Evolutionary conservation across 164 flowering plant genomes (phyloP).

Genomic region (Warburgia ugandensis): DNA sequence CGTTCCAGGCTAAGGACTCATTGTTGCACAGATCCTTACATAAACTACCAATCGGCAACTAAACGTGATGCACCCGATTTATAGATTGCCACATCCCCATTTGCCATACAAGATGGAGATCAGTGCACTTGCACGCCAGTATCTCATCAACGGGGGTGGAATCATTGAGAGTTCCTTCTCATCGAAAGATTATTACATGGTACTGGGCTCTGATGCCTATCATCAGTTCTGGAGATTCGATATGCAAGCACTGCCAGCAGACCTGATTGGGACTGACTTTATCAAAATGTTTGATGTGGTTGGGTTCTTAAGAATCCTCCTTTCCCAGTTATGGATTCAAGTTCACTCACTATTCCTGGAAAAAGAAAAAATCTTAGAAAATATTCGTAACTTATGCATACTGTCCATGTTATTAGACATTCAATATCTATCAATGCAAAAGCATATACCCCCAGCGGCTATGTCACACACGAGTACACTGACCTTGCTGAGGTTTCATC

Average conservation of each 20-base stretch:
- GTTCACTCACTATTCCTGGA: too few species aligned
- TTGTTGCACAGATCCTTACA: constrained; percentile 51
- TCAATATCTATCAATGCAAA: too few species aligned
- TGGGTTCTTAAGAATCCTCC: too few species aligned
- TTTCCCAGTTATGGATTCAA: too few species aligned
- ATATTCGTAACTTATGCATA: too few species aligned
- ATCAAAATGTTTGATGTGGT: not conserved
- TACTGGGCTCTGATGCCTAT: constrained; percentile 55
- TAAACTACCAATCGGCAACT: constrained; percentile 66
- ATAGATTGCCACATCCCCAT: constrained; percentile 58
- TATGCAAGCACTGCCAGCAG: constrained; percentile 53
- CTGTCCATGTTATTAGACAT: too few species aligned
- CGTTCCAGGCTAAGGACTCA: constrained; percentile 66
- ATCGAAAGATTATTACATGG: constrained; percentile 43
- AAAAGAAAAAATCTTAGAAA: too few species aligned
- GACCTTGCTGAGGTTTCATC: constrained; percentile 18
- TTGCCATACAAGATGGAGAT: constrained; percentile 78
- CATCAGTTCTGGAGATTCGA: constrained; percentile 56
- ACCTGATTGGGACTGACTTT: constrained; percentile 38
- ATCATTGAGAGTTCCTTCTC: constrained; percentile 51
- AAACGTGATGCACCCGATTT: constrained; percentile 68
- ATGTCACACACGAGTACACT: constrained; percentile 51
- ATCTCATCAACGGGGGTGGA: constrained; percentile 53
- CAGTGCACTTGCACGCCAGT: constrained; percentile 56
- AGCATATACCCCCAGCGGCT: too few species aligned